These are phyloP conservation scores for Pochonia chlamydosporia DNA, from an alignment of 2,329 filamentous ascomycete species.

Conservation along the genomic window DNA sequence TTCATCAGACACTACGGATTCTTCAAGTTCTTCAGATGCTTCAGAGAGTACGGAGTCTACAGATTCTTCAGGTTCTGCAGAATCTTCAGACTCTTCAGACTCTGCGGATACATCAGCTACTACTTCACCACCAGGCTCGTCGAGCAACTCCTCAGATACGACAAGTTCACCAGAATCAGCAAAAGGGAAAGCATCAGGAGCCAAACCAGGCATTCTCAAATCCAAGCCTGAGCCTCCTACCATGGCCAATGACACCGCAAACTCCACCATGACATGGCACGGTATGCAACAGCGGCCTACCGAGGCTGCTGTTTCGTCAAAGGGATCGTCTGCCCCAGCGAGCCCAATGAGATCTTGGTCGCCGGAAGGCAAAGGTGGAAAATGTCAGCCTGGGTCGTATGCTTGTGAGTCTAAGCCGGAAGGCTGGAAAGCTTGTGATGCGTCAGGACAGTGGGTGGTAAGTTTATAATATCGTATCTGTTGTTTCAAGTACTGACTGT, in stretches of 20 bases:
- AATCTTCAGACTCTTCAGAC: too few species aligned
- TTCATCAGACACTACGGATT: not conserved
- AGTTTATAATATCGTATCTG: not conserved
- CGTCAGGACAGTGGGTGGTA: conserved; percentile 2
- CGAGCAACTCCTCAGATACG: too few species aligned
- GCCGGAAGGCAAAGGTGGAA: not conserved
- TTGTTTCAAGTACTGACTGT: not conserved
- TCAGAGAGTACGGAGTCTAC: too few species aligned
- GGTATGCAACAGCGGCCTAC: not conserved
- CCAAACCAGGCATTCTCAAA: not conserved
- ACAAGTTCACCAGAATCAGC: too few species aligned
- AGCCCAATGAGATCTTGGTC: too few species aligned
- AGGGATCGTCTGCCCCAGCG: too few species aligned
- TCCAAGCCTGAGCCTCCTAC: not conserved
- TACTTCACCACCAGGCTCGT: too few species aligned
- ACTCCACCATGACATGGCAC: not conserved
- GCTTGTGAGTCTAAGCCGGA: not conserved
- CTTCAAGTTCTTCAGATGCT: not conserved
- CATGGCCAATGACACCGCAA: not conserved
- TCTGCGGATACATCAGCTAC: too few species aligned
- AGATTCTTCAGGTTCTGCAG: too few species aligned
- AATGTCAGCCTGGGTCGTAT: conserved; percentile 2
- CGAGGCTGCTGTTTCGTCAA: not conserved
- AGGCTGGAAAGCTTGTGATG: conserved; percentile 5
- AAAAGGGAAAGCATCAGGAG: too few species aligned